phyloP scores from a whole-genome alignment of 2,329 filamentous ascomycete species.

The Aspergillus sp. region DNA sequence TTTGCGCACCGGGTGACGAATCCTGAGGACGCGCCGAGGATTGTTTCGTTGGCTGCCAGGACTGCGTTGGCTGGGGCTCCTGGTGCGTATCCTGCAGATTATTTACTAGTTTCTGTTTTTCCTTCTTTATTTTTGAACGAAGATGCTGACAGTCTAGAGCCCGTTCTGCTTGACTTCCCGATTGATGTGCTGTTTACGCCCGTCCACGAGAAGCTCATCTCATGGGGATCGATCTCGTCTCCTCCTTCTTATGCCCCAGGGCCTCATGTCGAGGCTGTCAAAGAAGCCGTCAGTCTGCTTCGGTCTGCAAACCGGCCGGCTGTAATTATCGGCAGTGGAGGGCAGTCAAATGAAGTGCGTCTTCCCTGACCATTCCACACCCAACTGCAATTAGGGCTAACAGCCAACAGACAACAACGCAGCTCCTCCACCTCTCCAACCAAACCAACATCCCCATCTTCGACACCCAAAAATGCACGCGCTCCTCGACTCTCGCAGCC shows the following conservation, averaged over 20 bases:
- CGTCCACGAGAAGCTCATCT: conserved; percentile 35
- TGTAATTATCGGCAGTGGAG: conserved; percentile 46
- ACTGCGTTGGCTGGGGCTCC: conserved; percentile 42
- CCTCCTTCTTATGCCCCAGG: conserved; percentile 34
- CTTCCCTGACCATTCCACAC: neutral
- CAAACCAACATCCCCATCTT: conserved; percentile 42
- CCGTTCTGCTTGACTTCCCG: conserved; percentile 24
- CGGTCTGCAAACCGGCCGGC: conserved; percentile 38
- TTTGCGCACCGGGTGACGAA: conserved; percentile 47
- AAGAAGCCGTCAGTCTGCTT: conserved; percentile 32
- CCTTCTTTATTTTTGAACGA: neutral
- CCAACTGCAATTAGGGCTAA: neutral
- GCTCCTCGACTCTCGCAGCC: conserved; percentile 17
- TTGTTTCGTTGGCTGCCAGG: conserved; percentile 45
- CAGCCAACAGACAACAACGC: conserved; percentile 23
- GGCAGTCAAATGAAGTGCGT: conserved; percentile 12
- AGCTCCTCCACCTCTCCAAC: conserved; percentile 35
- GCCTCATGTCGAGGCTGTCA: conserved; percentile 37
- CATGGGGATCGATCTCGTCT: conserved; percentile 43
- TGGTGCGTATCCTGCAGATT: conserved; percentile 25
- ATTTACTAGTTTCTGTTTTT: no score
- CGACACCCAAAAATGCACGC: conserved; percentile 31
- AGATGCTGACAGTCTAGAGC: conserved; percentile 6
- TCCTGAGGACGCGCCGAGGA: conserved; percentile 46
- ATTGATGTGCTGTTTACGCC: conserved; percentile 42